Evolutionary conservation across 352 stramenopile genomes (phyloP).

Genomic region (Globisporangium radiosum): DNA sequence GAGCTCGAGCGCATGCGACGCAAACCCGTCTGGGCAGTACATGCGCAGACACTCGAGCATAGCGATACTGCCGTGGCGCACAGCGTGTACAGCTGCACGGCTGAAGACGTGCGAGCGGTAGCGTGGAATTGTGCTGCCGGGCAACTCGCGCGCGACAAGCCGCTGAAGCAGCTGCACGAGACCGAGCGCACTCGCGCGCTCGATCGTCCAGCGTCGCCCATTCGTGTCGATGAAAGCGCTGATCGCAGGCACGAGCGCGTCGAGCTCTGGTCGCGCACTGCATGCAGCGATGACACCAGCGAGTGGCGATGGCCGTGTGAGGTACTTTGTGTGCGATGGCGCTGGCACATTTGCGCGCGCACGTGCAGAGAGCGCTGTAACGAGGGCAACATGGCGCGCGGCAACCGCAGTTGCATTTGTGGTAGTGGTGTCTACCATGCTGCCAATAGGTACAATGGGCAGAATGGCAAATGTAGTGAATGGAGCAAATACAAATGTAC

Average conservation of each 20-base stretch:
- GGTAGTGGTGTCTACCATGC: too few species aligned
- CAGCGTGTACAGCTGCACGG: background rate
- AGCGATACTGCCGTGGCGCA: background rate
- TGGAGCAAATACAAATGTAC: too few species aligned
- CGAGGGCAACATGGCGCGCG: background rate
- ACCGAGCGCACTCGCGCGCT: background rate
- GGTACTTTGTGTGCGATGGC: background rate
- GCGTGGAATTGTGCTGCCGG: background rate
- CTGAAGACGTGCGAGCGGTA: background rate
- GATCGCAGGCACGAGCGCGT: background rate
- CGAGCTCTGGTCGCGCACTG: background rate
- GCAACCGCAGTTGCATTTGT: background rate
- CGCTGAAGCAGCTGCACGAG: conserved; percentile 1
- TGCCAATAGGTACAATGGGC: too few species aligned
- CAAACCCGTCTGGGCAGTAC: background rate
- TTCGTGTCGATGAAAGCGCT: background rate
- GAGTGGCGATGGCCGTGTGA: background rate
- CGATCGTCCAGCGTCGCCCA: conserved; percentile 1
- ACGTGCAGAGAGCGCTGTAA: background rate
- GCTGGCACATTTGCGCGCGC: background rate
- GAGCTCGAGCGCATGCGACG: background rate
- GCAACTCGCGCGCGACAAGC: background rate
- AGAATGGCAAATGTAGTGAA: too few species aligned
- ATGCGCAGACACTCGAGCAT: background rate
- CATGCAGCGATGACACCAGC: background rate